Percentiles rank a stretch among this genome's conserved stretches.
These are phyloP conservation scores for Spiraea crenata DNA, from an alignment of 331 rosid species.

Conservation along the genomic window DNA sequence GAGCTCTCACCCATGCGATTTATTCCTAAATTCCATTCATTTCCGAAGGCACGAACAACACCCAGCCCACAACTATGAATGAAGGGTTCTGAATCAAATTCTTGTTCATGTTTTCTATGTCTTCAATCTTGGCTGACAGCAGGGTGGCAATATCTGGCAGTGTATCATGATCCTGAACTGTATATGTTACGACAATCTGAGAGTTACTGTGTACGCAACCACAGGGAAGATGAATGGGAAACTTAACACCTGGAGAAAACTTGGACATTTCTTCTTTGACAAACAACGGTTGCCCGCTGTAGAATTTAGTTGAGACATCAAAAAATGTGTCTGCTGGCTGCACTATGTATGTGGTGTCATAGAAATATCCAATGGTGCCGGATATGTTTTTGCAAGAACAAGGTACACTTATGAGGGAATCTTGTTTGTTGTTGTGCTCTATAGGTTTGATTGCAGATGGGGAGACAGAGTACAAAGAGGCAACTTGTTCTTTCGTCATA, in stretches of 20 bases:
- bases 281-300: constrained; percentile 61
- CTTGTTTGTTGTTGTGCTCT: constrained; percentile 21
- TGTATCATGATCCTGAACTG: constrained; percentile 58
- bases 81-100: constrained; percentile 30
- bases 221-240: constrained; percentile 55
- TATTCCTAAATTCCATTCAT: constrained; percentile 40
- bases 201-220: constrained; percentile 59
- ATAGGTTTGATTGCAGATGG: constrained; percentile 43
- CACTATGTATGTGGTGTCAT: constrained; percentile 46
- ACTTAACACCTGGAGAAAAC: neutral
- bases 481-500: constrained; percentile 30
- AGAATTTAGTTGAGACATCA: constrained; percentile 27
- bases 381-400: constrained; percentile 52
- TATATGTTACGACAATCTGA: constrained; percentile 64
- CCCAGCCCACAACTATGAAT: constrained; percentile 45
- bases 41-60: constrained; percentile 61
- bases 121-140: constrained; percentile 39
- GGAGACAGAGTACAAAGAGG: constrained; percentile 41
- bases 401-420: constrained; percentile 58
- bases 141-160: constrained; percentile 33
- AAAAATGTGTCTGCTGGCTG: constrained; percentile 28
- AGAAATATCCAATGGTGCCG: constrained; percentile 47
- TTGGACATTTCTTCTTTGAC: neutral
- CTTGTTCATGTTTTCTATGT: constrained; percentile 38
- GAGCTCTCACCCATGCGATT: constrained; percentile 30